phyloP scores from a whole-genome alignment of 2,329 filamentous ascomycete species.

The Xylariaceae sp. region DNA sequence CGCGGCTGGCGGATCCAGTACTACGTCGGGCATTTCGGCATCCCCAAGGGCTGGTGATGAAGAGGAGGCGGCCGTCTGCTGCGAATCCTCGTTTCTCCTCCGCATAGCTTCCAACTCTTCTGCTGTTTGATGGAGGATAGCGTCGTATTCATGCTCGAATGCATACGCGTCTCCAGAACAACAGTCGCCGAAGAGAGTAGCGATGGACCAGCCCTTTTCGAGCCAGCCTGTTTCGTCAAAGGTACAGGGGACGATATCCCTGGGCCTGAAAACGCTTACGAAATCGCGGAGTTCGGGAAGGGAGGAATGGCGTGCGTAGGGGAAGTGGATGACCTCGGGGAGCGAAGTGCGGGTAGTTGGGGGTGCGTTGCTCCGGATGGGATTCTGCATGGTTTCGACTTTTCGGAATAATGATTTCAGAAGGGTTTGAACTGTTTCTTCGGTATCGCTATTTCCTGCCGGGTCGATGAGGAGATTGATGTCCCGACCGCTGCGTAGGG shows the following conservation, averaged over 20 bases:
- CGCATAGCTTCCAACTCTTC: slow-evolving; percentile 6
- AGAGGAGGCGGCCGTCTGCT: slow-evolving; percentile 1
- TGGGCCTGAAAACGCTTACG: slow-evolving; percentile 61
- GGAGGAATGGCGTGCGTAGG: slow-evolving; percentile 86
- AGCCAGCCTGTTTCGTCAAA: slow-evolving; percentile 59
- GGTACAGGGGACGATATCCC: slow-evolving; percentile 79
- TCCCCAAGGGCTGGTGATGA: background rate
- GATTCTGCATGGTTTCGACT: slow-evolving; percentile 12
- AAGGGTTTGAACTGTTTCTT: slow-evolving; percentile 19
- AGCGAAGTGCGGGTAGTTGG: slow-evolving; percentile 21
- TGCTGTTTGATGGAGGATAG: slow-evolving; percentile 42
- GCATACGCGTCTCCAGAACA: slow-evolving; percentile 58
- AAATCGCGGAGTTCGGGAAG: slow-evolving; percentile 72
- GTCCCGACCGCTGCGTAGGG: slow-evolving; percentile 30
- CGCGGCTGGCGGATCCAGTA: background rate
- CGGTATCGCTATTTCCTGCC: slow-evolving; percentile 19
- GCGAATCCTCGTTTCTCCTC: background rate
- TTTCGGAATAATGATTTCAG: slow-evolving; percentile 18
- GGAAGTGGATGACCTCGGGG: slow-evolving; percentile 54
- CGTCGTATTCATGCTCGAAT: slow-evolving; percentile 64
- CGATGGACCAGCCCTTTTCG: slow-evolving; percentile 55
- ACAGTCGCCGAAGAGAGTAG: slow-evolving; percentile 62
- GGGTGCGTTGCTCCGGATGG: slow-evolving; percentile 13
- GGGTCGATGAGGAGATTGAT: slow-evolving; percentile 33
- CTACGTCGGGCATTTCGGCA: background rate